Conservation (phyloP, 2,329 filamentous ascomycete species). For the Myriangium duriaei region DNA sequence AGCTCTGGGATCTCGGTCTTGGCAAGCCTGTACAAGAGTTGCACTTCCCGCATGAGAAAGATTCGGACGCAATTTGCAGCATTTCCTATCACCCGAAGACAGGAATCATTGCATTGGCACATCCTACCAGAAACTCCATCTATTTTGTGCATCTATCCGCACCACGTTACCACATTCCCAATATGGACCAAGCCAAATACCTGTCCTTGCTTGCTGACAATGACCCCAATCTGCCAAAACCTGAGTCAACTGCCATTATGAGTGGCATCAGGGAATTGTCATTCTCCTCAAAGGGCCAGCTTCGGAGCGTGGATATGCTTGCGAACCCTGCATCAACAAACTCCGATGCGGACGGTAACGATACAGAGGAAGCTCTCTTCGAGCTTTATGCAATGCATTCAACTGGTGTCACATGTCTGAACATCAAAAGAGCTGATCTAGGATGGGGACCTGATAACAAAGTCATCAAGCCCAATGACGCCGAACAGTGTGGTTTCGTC, state of each 20-base stretch:
- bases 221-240: conserved; percentile 62
- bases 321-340: conserved; percentile 43
- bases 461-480: conserved; percentile 66
- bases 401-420: conserved; percentile 83
- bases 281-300: conserved; percentile 69
- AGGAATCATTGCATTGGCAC: conserved; percentile 87
- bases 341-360: conserved; percentile 39
- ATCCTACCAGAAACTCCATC: conserved; percentile 92
- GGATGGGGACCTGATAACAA: conserved; percentile 89
- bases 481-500: conserved; percentile 60
- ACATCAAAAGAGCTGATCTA: conserved; percentile 75
- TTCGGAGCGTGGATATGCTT: conserved; percentile 84
- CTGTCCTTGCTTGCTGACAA: conserved; percentile 64
- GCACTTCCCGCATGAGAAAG: conserved; percentile 88
- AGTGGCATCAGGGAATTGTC: conserved; percentile 94
- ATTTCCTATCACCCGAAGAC: conserved; percentile 86
- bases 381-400: conserved; percentile 97
- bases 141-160: conserved; percentile 95
- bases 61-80: conserved; percentile 95
- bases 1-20: conserved; percentile 94
- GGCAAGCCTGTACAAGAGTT: conserved; percentile 95
- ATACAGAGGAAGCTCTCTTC: conserved; percentile 65
- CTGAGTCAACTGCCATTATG: conserved; percentile 92
- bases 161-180: conserved; percentile 72
- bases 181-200: conserved; percentile 78